A percentile compares a stretch with the other conserved stretches of the same genome.
phyloP scores from a whole-genome alignment of 1,284 basidiomycete genomes.

The Irpex sp. region DNA sequence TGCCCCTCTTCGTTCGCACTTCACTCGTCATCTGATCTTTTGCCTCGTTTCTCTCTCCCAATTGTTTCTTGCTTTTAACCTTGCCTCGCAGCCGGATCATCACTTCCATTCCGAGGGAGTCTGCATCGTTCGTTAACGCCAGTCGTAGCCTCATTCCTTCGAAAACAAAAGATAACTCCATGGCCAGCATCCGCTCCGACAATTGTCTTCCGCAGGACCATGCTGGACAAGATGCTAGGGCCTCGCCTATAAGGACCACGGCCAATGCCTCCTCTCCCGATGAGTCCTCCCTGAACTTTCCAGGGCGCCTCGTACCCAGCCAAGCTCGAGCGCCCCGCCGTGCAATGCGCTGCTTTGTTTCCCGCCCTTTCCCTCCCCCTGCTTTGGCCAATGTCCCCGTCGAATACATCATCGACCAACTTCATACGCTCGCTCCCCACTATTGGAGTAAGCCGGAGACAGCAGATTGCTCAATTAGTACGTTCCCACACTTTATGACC shows the following conservation, averaged over 20 bases:
- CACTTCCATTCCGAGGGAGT: conserved; percentile 17
- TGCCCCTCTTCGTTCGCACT: neutral
- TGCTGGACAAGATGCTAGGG: neutral
- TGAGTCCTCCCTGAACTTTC: conserved; percentile 13
- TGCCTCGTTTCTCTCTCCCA: conserved; percentile 9
- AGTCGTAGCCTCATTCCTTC: conserved; percentile 14
- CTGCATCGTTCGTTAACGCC: conserved; percentile 9
- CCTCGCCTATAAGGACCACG: conserved; percentile 17
- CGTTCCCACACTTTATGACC: conserved; percentile 23
- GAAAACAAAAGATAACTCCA: conserved; percentile 18
- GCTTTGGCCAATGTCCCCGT: conserved; percentile 59
- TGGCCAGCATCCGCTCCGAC: conserved; percentile 6
- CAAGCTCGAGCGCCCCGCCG: conserved; percentile 23
- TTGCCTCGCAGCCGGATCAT: conserved; percentile 17
- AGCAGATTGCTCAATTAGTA: conserved; percentile 72
- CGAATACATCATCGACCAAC: conserved; percentile 67
- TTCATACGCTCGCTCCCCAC: conserved; percentile 58
- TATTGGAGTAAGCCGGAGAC: conserved; percentile 73
- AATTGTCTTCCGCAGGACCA: conserved; percentile 11
- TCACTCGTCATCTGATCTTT: conserved; percentile 5
- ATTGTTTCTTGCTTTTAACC: conserved; percentile 15
- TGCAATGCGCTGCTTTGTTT: conserved; percentile 38
- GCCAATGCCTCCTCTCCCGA: conserved; percentile 11
- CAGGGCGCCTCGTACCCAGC: conserved; percentile 10
- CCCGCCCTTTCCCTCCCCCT: conserved; percentile 60